These are phyloP conservation scores for Candida sp. DNA, from an alignment of 1,139 yeast species.

Conservation along the genomic window DNA sequence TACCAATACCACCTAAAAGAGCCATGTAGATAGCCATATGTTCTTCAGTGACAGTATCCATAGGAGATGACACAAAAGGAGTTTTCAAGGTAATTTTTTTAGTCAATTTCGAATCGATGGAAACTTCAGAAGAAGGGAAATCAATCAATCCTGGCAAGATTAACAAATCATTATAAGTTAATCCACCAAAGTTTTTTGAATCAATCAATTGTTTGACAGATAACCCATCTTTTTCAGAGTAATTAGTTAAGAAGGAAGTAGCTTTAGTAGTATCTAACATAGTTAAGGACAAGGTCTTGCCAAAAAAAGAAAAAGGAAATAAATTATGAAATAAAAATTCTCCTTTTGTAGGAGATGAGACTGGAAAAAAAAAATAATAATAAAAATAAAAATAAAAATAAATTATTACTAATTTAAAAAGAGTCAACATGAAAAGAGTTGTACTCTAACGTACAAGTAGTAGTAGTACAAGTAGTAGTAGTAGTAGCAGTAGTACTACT, in stretches of 20 bases:
- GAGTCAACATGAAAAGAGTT: too few relatives aligned
- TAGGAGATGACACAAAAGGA: slow-evolving; percentile 97
- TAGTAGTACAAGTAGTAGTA: too few relatives aligned
- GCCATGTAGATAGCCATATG: slow-evolving; percentile 99
- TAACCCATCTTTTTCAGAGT: slow-evolving; percentile 79
- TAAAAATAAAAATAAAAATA: too few relatives aligned
- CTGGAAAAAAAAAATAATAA: background rate
- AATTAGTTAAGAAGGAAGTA: slow-evolving; percentile 59
- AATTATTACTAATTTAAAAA: too few relatives aligned
- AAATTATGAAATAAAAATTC: background rate
- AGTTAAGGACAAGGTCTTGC: slow-evolving; percentile 38
- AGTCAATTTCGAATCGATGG: slow-evolving; percentile 82
- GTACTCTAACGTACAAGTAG: too few relatives aligned
- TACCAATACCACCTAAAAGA: slow-evolving; percentile 98
- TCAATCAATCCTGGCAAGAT: slow-evolving; percentile 93
- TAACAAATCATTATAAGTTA: slow-evolving; percentile 95
- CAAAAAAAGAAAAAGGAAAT: slow-evolving; percentile 31
- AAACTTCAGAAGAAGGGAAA: slow-evolving; percentile 77
- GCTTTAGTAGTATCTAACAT: slow-evolving; percentile 63
- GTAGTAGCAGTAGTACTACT: too few relatives aligned
- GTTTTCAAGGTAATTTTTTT: slow-evolving; percentile 87
- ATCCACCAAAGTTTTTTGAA: slow-evolving; percentile 88
- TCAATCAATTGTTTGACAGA: slow-evolving; percentile 85
- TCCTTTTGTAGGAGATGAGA: background rate
- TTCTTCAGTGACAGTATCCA: slow-evolving; percentile 98